phyloP scores from a whole-genome alignment of 2,329 filamentous ascomycete species.

The Aspergillus awamori region DNA sequence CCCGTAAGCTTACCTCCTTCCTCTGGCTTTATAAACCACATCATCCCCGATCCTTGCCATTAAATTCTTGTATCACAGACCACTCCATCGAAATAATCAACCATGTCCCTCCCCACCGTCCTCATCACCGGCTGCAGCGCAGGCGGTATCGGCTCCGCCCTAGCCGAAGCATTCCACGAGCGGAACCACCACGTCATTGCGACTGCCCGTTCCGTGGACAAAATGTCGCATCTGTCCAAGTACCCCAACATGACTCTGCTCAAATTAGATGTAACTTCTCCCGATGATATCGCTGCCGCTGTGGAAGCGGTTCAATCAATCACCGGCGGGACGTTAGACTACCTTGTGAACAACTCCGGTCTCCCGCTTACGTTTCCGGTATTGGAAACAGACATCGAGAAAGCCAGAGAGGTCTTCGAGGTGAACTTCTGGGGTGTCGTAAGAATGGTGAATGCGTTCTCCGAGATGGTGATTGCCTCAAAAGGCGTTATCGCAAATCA shows the following conservation, averaged over 20 bases:
- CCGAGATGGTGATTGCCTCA: slow-evolving; percentile 29
- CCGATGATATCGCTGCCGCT: slow-evolving; percentile 33
- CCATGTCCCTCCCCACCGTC: slow-evolving; percentile 17
- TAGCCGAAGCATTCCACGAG: slow-evolving; percentile 40
- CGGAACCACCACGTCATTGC: slow-evolving; percentile 44
- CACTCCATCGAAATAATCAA: not conserved
- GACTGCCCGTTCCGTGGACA: slow-evolving; percentile 38
- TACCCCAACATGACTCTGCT: slow-evolving; percentile 32
- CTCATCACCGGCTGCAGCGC: slow-evolving; percentile 46
- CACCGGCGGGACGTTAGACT: slow-evolving; percentile 41
- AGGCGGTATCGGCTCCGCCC: slow-evolving; percentile 44
- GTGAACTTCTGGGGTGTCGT: slow-evolving; percentile 48
- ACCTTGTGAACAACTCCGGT: slow-evolving; percentile 51
- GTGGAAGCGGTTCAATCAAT: slow-evolving; percentile 24
- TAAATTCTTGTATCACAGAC: no score
- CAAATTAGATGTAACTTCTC: slow-evolving; percentile 35
- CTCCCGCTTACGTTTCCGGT: slow-evolving; percentile 37
- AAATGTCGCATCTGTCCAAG: slow-evolving; percentile 30
- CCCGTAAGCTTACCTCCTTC: no score
- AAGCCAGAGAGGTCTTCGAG: slow-evolving; percentile 44
- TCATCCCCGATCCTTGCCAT: not conserved
- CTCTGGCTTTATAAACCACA: no score
- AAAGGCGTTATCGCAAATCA: slow-evolving; percentile 32
- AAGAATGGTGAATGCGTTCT: slow-evolving; percentile 43
- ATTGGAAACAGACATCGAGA: slow-evolving; percentile 39